Conservation (phyloP, 1,139 yeast species). For the Yamadazyma siamensis region DNA sequence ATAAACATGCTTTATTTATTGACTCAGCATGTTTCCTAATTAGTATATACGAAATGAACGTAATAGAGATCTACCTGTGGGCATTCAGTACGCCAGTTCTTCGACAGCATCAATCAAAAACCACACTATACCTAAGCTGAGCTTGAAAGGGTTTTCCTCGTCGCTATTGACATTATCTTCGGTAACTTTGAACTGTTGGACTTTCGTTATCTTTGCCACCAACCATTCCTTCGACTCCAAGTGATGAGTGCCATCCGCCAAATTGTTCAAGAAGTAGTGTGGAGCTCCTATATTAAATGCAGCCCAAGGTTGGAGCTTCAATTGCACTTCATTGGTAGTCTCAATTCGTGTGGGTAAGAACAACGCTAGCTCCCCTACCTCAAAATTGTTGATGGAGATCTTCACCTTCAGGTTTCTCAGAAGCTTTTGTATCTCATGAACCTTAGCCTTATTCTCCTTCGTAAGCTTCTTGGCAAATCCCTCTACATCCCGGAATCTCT, state of each 20-base stretch:
- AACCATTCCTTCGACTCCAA: slow-evolving; percentile 60
- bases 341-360: slow-evolving; percentile 74
- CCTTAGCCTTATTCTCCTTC: slow-evolving; percentile 61
- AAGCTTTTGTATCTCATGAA: slow-evolving; percentile 40
- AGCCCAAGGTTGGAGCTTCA: slow-evolving; percentile 65
- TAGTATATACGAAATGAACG: too few relatives aligned
- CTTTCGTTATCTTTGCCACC: slow-evolving; percentile 55
- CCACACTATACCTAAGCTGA: slow-evolving; percentile 50
- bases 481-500: slow-evolving; percentile 86
- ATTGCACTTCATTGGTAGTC: slow-evolving; percentile 20
- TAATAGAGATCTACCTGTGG: neutral
- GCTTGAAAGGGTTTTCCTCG: slow-evolving; percentile 44
- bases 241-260: slow-evolving; percentile 10
- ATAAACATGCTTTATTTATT: neutral
- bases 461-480: slow-evolving; percentile 84
- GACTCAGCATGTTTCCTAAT: too few relatives aligned
- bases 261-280: slow-evolving; percentile 59
- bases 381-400: slow-evolving; percentile 65
- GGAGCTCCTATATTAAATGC: slow-evolving; percentile 83
- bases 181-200: slow-evolving; percentile 47
- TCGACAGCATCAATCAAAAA: slow-evolving; percentile 46
- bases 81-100: too few relatives aligned
- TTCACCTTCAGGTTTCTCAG: slow-evolving; percentile 42
- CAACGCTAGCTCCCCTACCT: slow-evolving; percentile 69
- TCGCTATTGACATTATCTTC: slow-evolving; percentile 28